Conservation (phyloP, 495 filamentous ascomycete genomes). For the Penicillium diatomitis region DNA sequence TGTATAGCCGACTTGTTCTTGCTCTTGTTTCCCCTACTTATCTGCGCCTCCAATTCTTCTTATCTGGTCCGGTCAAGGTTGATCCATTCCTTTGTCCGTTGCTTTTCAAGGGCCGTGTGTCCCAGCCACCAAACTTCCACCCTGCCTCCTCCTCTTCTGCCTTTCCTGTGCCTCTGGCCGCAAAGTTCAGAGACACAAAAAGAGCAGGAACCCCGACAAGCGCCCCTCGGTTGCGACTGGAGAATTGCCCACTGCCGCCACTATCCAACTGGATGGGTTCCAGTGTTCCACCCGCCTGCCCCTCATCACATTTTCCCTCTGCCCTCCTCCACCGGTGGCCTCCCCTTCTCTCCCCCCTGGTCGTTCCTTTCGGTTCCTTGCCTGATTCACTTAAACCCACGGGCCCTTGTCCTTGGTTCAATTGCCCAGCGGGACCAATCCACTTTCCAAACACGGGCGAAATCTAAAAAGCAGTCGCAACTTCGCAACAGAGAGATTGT, state of each 20-base stretch:
- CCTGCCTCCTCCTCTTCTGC: constrained; percentile 3
- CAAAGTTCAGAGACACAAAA: background rate
- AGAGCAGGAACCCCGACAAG: background rate
- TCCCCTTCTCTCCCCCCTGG: background rate
- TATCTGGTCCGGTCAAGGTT: too few species aligned
- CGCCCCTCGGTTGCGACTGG: background rate
- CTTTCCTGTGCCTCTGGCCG: background rate
- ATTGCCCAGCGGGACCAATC: too few species aligned
- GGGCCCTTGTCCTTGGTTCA: background rate
- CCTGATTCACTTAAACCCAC: background rate
- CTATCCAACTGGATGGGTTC: background rate
- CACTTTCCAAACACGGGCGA: too few species aligned
- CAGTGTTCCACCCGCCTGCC: background rate
- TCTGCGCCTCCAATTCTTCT: constrained; percentile 8
- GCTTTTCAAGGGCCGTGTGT: background rate
- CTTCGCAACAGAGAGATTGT: too few species aligned
- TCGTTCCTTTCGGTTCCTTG: background rate
- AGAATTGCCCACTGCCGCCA: background rate
- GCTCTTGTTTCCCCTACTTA: background rate
- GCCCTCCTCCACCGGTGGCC: background rate
- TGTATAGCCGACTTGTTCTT: too few species aligned
- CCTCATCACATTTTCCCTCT: background rate
- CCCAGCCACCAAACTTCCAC: constrained; percentile 2
- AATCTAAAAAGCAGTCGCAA: too few species aligned
- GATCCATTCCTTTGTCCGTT: too few species aligned